Base-by-base conservation (phyloP, 441 rosid species). In the Cnidoscolus chayamansa region DNA sequence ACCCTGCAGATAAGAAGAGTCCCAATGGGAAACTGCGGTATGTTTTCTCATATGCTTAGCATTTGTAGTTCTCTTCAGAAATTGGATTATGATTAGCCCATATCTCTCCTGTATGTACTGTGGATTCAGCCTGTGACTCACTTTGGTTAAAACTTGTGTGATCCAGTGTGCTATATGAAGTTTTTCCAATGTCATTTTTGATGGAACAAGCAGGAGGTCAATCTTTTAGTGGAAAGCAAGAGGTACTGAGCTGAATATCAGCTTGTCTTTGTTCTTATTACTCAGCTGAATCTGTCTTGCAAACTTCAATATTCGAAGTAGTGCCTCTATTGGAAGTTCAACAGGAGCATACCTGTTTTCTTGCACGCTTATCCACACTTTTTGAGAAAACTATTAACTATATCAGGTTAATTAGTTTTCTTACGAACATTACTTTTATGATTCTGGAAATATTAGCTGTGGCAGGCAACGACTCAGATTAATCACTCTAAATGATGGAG, bases 191-290 rank as follows among this genome's bases (percentile, higher is more conserved):
- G 99, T 86, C 99, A 6, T 95, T 93, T 81, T 80, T 92, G 84
- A 84, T 93, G 97, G 99, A 95, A 82, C 89, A 91, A 88, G 99
- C 99, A 0, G 98, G 98, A 66, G 99, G 99, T 66, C 97, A 93
- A 80, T 88, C 98, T 59, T 91, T 92, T 74, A 93, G 92, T 0
- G 99, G 98, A 76, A 84, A 85, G 89, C 80, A 85, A 78, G 85
- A 91, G 96, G 99, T 91, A 20, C 53, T 6, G 15, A 68, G 15
- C 32, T 53, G 60, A 47, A 31, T 50, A 19, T 43, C 35, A 17
- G 12, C 51, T 47, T 8, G 9, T 47, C 10, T 15, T 2, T 54
- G 15, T 16, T 9, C 10, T 31, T 35, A 37, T 3, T 40, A 40
- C 45, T n/a, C 12, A 7, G 17, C 30, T 5, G 15, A 48, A 19